Conservation (phyloP, 2,329 filamentous ascomycete species). For the Pestalotiopsis sp. region DNA sequence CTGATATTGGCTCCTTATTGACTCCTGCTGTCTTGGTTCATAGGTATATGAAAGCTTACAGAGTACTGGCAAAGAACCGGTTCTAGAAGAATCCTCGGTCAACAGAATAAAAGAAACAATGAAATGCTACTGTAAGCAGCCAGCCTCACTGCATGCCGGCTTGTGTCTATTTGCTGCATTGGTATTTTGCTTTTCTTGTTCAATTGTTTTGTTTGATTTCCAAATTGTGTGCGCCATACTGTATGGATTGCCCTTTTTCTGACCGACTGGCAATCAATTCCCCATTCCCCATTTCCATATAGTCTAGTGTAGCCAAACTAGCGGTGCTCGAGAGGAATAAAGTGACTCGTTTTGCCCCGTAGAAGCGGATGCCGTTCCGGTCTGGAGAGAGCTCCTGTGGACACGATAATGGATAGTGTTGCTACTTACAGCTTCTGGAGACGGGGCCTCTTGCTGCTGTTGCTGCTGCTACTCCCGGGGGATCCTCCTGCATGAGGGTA, state of each 20-base stretch:
- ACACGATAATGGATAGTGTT: not conserved
- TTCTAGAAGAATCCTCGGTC: constrained; percentile 6
- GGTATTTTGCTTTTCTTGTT: not conserved
- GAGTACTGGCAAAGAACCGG: not conserved
- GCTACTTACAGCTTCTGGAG: not conserved
- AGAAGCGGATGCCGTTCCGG: not conserved
- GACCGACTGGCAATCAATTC: constrained; percentile 10
- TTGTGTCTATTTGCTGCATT: not conserved
- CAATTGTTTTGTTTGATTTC: not conserved
- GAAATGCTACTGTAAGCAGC: constrained; percentile 1
- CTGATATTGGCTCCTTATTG: not conserved
- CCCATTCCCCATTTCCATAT: not conserved
- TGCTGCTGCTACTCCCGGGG: not conserved
- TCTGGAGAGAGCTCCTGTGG: not conserved
- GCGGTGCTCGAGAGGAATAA: not conserved
- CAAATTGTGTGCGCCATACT: constrained; percentile 4
- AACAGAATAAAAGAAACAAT: not conserved
- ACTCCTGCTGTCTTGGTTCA: constrained; percentile 9
- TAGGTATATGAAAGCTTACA: no score
- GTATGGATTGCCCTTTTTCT: constrained; percentile 8
- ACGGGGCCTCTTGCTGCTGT: not conserved
- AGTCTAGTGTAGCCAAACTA: not conserved
- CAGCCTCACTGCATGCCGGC: not conserved
- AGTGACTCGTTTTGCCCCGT: not conserved
- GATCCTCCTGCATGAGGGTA: not conserved